Percentiles rank a stretch among this genome's conserved stretches.
phyloP scores from a whole-genome alignment of 2,329 filamentous ascomycete species.

The Lasiodiplodia sp. region DNA sequence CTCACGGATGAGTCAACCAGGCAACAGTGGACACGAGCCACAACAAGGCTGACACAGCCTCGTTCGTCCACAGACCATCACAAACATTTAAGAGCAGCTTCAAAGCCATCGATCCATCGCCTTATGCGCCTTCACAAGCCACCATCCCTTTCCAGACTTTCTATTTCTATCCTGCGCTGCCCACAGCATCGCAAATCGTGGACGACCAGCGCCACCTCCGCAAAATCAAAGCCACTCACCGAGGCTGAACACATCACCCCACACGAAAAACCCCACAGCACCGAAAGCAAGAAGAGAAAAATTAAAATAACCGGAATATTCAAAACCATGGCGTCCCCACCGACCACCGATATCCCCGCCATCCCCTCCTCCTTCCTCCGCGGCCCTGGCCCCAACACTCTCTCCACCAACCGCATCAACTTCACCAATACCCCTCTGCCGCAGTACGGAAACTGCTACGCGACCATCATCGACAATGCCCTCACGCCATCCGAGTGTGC shows the following conservation, averaged over 20 bases:
- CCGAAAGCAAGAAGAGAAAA: not conserved
- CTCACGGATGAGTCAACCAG: constrained; percentile 5
- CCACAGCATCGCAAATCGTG: not conserved
- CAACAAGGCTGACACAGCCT: constrained; percentile 3
- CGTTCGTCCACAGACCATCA: not conserved
- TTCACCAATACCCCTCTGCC: constrained; percentile 53
- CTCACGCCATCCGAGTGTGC: constrained; percentile 69
- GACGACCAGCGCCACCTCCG: not conserved
- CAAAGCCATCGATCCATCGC: not conserved
- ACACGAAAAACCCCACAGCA: not conserved
- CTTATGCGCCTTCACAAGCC: not conserved
- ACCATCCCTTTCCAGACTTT: not conserved
- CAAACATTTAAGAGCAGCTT: not conserved
- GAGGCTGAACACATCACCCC: not conserved
- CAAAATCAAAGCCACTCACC: not conserved
- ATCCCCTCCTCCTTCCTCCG: constrained; percentile 59
- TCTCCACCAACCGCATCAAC: constrained; percentile 60
- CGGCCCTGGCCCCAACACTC: constrained; percentile 51
- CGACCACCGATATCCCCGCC: not conserved
- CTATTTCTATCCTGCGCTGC: not conserved
- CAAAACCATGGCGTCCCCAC: not conserved
- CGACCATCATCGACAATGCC: constrained; percentile 70
- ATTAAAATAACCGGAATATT: not conserved
- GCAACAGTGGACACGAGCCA: constrained; percentile 25
- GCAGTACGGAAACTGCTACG: constrained; percentile 63